A percentile compares a stretch with the other conserved stretches of the same genome.
Conservation (phyloP, 148 eudicot genomes). For the Silene uniflora region DNA sequence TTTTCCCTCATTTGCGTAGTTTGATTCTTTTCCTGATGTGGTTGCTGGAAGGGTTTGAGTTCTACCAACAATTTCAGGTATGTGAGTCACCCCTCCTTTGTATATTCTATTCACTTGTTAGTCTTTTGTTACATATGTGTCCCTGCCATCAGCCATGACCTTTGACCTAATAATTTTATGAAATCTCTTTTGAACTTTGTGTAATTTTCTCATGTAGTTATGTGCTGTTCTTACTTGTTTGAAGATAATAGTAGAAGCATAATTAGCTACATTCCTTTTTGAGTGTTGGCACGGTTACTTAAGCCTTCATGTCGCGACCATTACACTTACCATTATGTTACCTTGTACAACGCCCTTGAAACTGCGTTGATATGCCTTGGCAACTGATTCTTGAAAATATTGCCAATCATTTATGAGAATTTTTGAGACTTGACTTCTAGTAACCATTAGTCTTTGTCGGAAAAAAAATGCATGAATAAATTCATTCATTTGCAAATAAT, state of each 20-base stretch:
- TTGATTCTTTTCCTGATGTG: conserved; percentile 33
- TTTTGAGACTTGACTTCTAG: no score
- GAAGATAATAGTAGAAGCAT: background rate
- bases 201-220: background rate
- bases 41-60: conserved; percentile 14
- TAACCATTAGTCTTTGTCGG: no score
- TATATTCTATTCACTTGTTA: background rate
- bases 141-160: background rate
- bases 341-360: background rate
- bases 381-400: background rate
- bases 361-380: background rate
- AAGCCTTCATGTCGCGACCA: background rate
- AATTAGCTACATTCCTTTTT: background rate
- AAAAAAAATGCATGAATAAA: no score
- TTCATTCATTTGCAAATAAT: no score
- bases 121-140: background rate
- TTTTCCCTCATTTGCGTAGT: conserved; percentile 16
- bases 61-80: conserved; percentile 29
- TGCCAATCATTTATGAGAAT: background rate
- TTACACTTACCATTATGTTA: background rate
- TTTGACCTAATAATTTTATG: background rate
- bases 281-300: background rate
- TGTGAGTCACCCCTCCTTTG: background rate
- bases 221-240: background rate
- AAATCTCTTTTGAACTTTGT: background rate